Evolutionary conservation across 176 grass and related monocot species (phyloP).

Genomic region (Oryza australiensis): DNA sequence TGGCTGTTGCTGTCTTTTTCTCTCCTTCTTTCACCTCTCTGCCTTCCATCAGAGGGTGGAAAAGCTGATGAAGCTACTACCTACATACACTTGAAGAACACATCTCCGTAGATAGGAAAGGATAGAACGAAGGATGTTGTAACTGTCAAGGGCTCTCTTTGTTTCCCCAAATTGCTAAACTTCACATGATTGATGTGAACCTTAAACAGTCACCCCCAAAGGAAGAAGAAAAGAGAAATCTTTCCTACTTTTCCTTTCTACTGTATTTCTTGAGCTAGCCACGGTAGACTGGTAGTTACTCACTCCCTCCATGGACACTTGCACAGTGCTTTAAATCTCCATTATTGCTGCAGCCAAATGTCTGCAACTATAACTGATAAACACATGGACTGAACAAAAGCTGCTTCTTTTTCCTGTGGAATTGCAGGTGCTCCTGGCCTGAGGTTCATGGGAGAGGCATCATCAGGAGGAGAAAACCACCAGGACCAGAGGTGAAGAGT

Average conservation of each 20-base stretch:
- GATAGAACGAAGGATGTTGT: constrained; percentile 31
- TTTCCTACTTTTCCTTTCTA: constrained; percentile 15
- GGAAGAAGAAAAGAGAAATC: neutral
- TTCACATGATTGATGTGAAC: constrained; percentile 61
- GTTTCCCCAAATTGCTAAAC: constrained; percentile 32
- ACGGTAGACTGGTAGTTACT: neutral
- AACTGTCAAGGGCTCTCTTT: constrained; percentile 30
- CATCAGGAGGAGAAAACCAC: constrained; percentile 15
- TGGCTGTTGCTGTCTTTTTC: constrained; percentile 37
- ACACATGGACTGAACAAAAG: neutral
- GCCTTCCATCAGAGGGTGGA: constrained; percentile 29
- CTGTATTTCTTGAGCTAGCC: neutral
- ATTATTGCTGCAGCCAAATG: constrained; percentile 18
- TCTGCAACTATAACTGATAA: constrained; percentile 8
- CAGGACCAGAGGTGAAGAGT: constrained; percentile 44
- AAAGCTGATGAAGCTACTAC: constrained; percentile 20
- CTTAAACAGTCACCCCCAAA: constrained; percentile 6
- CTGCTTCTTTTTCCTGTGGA: constrained; percentile 35
- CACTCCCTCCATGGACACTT: neutral
- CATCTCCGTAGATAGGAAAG: constrained; percentile 34
- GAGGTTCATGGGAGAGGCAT: constrained; percentile 32
- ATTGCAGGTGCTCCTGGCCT: constrained; percentile 38
- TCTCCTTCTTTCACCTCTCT: constrained; percentile 14
- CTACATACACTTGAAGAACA: constrained; percentile 12
- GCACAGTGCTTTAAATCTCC: neutral